Evolutionary conservation across 805 yeast species (phyloP).

Genomic region (Saccharomycopsis selenospora): DNA sequence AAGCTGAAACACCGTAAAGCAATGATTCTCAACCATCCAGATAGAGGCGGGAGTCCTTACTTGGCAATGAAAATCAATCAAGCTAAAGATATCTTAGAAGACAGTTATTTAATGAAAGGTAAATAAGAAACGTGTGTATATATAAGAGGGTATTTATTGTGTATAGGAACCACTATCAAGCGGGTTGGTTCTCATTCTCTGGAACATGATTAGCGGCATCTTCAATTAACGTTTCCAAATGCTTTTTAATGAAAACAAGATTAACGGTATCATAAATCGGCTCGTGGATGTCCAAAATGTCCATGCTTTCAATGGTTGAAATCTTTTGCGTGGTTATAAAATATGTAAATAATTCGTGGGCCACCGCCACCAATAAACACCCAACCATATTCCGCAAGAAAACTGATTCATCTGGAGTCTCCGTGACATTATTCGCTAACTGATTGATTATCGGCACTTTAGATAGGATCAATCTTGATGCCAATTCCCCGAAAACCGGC

Average conservation of each 20-base stretch:
- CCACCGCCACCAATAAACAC: slow-evolving; percentile 26
- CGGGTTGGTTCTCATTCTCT: too few relatives aligned
- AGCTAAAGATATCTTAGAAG: slow-evolving; percentile 75
- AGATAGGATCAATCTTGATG: slow-evolving; percentile 24
- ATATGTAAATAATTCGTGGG: slow-evolving; percentile 32
- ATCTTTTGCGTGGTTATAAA: too few relatives aligned
- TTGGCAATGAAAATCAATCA: slow-evolving; percentile 80
- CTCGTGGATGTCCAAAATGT: too few relatives aligned
- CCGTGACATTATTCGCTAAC: slow-evolving; percentile 22
- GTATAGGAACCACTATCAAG: too few relatives aligned
- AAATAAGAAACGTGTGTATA: too few relatives aligned
- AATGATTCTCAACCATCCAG: slow-evolving; percentile 84
- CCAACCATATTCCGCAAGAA: slow-evolving; percentile 32
- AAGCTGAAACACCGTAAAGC: slow-evolving; percentile 65
- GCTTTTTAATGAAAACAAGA: too few relatives aligned
- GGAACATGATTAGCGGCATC: too few relatives aligned
- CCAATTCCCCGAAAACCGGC: slow-evolving; percentile 29
- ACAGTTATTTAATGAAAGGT: slow-evolving; percentile 39
- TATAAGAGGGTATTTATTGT: too few relatives aligned
- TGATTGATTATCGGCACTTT: slow-evolving; percentile 24
- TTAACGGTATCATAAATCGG: too few relatives aligned
- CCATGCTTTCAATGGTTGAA: too few relatives aligned
- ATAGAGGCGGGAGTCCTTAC: slow-evolving; percentile 78
- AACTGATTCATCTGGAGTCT: slow-evolving; percentile 33
- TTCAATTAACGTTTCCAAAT: too few relatives aligned